Evolutionary conservation across 2,329 filamentous ascomycete genomes (phyloP).

Genomic region (Sodiomyces alkalinus): DNA sequence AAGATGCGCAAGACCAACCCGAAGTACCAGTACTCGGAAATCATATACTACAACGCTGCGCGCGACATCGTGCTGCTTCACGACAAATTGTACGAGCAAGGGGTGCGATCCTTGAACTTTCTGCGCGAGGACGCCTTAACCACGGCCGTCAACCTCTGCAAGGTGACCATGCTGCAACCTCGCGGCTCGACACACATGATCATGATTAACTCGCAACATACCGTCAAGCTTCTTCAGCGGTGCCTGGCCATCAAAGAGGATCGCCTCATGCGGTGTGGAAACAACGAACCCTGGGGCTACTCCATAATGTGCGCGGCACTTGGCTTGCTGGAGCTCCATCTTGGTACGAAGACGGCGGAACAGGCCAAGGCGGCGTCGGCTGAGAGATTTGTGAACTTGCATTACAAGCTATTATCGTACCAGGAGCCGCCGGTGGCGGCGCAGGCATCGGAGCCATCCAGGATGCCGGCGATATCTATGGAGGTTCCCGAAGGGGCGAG

Average conservation of each 20-base stretch:
- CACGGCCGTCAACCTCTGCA: slow-evolving; percentile 45
- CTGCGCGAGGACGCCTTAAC: slow-evolving; percentile 44
- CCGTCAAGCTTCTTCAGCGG: slow-evolving; percentile 44
- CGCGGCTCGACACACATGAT: slow-evolving; percentile 44
- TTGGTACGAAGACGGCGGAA: slow-evolving; percentile 40
- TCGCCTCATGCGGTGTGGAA: slow-evolving; percentile 42
- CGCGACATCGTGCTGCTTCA: slow-evolving; percentile 47
- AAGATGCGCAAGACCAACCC: slow-evolving; percentile 43
- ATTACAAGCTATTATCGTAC: slow-evolving; percentile 40
- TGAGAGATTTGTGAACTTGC: slow-evolving; percentile 42
- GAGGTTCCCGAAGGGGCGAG: slow-evolving; percentile 22
- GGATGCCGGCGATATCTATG: slow-evolving; percentile 15
- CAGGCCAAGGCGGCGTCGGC: slow-evolving; percentile 42
- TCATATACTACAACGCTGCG: slow-evolving; percentile 47
- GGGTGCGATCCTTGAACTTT: slow-evolving; percentile 43
- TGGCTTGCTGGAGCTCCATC: slow-evolving; percentile 42
- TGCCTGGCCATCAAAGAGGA: slow-evolving; percentile 47
- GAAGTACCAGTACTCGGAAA: slow-evolving; percentile 47
- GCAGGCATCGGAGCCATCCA: slow-evolving; percentile 12
- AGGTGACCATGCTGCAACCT: slow-evolving; percentile 44
- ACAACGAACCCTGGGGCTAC: slow-evolving; percentile 50
- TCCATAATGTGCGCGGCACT: slow-evolving; percentile 47
- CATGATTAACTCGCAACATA: slow-evolving; percentile 45
- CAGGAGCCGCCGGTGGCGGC: slow-evolving; percentile 29
- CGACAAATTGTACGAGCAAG: slow-evolving; percentile 43